Evolutionary conservation across 208 protist genomes (phyloP).

Genomic region (Endotrypanum monterogeii): DNA sequence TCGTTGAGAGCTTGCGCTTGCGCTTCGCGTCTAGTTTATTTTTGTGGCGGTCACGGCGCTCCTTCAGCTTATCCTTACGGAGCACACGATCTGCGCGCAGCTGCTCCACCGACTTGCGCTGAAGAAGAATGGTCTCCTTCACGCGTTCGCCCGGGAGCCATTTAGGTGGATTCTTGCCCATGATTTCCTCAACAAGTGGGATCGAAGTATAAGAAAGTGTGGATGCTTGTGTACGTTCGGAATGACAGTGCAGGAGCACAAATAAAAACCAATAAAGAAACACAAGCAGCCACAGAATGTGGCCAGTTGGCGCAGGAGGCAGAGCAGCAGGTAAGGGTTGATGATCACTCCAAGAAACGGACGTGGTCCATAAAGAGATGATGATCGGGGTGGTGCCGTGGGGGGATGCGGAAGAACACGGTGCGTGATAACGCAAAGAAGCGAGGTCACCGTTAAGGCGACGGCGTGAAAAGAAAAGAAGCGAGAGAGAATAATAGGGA

Average conservation of each 20-base stretch:
- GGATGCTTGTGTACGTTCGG: background rate
- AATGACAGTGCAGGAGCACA: background rate
- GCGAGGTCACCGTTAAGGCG: too few species aligned
- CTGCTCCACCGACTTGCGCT: conserved; percentile 91
- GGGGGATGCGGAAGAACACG: too few species aligned
- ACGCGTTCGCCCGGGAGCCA: conserved; percentile 91
- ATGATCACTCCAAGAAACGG: conserved; percentile 12
- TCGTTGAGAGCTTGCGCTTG: conserved; percentile 77
- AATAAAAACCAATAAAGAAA: background rate
- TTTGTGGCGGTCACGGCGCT: conserved; percentile 75
- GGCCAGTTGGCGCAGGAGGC: background rate
- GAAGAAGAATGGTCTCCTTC: conserved; percentile 91
- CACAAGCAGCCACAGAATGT: too few species aligned
- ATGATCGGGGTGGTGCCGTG: background rate
- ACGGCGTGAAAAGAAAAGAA: too few species aligned
- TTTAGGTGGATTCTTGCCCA: conserved; percentile 89
- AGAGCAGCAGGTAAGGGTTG: background rate
- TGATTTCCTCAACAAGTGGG: conserved; percentile 17
- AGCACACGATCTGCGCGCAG: conserved; percentile 82
- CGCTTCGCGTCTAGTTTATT: conserved; percentile 87
- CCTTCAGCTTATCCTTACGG: conserved; percentile 81
- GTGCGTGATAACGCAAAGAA: too few species aligned
- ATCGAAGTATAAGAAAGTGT: background rate
- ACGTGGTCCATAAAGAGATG: conserved; percentile 2
- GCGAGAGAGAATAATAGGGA: too few species aligned